A percentile compares a stretch with the other conserved stretches of the same genome.
phyloP scores from a whole-genome alignment of 129 eudicot genomes.

The Pulicaria dysenterica region DNA sequence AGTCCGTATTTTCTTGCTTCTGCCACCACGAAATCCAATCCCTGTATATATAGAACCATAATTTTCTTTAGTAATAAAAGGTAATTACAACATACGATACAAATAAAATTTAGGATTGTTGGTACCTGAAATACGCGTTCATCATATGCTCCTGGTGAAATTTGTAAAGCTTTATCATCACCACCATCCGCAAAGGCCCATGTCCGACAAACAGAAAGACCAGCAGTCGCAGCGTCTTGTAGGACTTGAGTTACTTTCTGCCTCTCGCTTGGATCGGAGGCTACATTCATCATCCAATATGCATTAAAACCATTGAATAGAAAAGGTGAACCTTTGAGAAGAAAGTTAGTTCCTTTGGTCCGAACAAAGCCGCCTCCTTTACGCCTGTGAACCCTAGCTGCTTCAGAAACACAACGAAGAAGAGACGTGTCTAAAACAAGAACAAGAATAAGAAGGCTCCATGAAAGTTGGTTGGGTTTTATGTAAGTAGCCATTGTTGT shows the following conservation, averaged over 20 bases:
- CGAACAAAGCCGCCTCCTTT: slow-evolving; percentile 40
- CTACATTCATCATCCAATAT: slow-evolving; percentile 88
- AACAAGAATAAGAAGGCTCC: slow-evolving; percentile 22
- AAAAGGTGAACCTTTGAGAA: slow-evolving; percentile 51
- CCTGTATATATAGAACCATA: slow-evolving; percentile 34
- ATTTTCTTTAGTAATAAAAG: not conserved
- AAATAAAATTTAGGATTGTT: not conserved
- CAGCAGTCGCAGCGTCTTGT: slow-evolving; percentile 65
- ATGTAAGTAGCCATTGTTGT: slow-evolving; percentile 35
- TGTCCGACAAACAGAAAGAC: slow-evolving; percentile 81
- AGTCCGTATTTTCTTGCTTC: slow-evolving; percentile 68
- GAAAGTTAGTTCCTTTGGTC: slow-evolving; percentile 49
- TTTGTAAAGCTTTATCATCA: slow-evolving; percentile 60
- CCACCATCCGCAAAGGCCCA: slow-evolving; percentile 93
- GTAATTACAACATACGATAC: not conserved
- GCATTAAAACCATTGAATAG: slow-evolving; percentile 80
- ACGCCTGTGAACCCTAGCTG: slow-evolving; percentile 41
- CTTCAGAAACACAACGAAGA: slow-evolving; percentile 30
- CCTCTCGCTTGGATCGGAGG: slow-evolving; percentile 61
- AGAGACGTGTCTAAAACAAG: slow-evolving; percentile 23
- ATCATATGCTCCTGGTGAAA: slow-evolving; percentile 74
- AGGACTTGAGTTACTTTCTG: slow-evolving; percentile 55
- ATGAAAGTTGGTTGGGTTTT: slow-evolving; percentile 7
- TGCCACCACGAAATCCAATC: slow-evolving; percentile 69
- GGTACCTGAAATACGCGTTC: slow-evolving; percentile 81